Base-by-base conservation (phyloP, 306 rosid species). In the Glycine latifolia region DNA sequence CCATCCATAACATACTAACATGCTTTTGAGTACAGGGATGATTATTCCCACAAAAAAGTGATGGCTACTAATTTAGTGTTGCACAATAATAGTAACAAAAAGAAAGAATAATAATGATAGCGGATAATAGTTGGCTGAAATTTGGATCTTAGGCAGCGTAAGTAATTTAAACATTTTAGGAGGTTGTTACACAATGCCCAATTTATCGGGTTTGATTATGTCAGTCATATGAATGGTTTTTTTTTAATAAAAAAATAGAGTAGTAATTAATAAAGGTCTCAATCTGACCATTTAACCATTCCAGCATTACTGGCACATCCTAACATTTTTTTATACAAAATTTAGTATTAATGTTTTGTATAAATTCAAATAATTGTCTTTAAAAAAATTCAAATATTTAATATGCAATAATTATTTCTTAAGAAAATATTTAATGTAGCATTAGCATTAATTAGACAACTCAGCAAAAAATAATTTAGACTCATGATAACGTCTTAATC, bases 51-150 rank as follows among this genome's bases (percentile, higher is more conserved):
- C 31, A 53, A 54, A 15, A 37, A 6, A 56, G 39, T 62, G 73
- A 50, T 72, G 56, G 26, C 31, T 78, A 47, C 43, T 56, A 60
- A 75, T 31, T 26, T 37, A 61, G 52, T 70, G 79, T 6, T 70
- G 41, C 56, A 78, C 47, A 33, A 58, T 33, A 47, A 11, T 17
- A 73, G 39, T 43, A 53, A 7, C 37, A 44, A 47, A 31, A 69
- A 5, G 35, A 78, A 15, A 5, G 35, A 78, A 15, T 61, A 54
- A 16, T 9, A 77, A 54, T 67, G 67, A 39, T 31, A 67, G 78
- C 63, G 44, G 49, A 60, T 80, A 33, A 58, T 79, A 60, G 59
- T 37, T 56, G 56, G 67, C 26, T 41, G 69, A 79, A 66, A 67
- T 75, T 59, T 62, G 72, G 52, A 56, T 79, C 43, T 66, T 67